Evolutionary conservation across 1,139 yeast genomes (phyloP), one percentile per base, ranked within the genome.

Genomic region (Dujonia santamariae): DNA sequence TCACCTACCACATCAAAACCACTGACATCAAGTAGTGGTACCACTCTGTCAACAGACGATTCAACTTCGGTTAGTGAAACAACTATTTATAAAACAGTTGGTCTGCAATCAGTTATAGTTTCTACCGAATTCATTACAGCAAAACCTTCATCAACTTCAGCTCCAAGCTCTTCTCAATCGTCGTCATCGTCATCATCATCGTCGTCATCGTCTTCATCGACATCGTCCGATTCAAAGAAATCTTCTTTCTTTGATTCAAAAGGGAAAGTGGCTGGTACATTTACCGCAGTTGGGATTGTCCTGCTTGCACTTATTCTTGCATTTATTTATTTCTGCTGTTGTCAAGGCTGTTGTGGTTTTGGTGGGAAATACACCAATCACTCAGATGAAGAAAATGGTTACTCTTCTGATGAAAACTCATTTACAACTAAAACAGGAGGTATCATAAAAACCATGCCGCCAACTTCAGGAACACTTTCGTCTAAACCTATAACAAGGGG

Each of bases 231-330:
- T 28, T 38, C 44, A 14, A 38, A 42, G 7, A 34, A 34, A 13
- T 43, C 43, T 17, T 52, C 70, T 8, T 74, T 79, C 48, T 80
- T 78, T 52, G 71, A 71, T 42, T 58, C 72, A 34, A 72, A 66
- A 37, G 86, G 85, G 1, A 79, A 78, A 45, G 87, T 82, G 1
- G 88, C 86, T 0, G 88, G 88, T 9, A 79, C 81, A 0, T 82
- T 82, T 54, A 72, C 83, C 0, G 87, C 74, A 0, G 87, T 82
- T 4, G 87, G 83, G 2, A 51, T 80, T 3, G 76, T 75, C 3
- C 74, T 58, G 0, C 48, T 69, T 1, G 76, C 67, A 1, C 31
- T 77, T 1, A 41, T 75, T 1, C 27, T 47, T 0, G 63, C 56
- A 3, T 37, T 63, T 1, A 38, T 65, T 6, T 66, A 62, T 45